Percentiles rank a stretch among this genome's conserved stretches.
Conservation (phyloP, 805 yeast species). For the Myxozyma sirexii region DNA sequence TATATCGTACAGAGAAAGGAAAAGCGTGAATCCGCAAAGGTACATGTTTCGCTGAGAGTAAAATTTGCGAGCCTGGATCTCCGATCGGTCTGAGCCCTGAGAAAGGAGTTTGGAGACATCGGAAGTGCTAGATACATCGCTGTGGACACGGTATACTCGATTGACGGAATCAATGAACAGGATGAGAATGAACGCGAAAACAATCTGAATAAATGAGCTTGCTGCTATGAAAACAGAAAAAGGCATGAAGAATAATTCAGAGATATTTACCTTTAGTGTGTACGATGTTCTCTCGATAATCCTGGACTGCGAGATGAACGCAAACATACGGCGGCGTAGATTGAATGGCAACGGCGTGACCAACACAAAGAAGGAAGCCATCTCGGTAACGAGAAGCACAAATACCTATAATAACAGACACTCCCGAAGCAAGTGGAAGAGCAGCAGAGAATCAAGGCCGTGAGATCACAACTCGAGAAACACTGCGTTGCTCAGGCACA, state of each 20-base stretch:
- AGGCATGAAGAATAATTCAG: not conserved
- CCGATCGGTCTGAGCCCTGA: slow-evolving; percentile 64
- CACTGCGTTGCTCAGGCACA: too few relatives aligned
- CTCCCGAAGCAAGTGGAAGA: not conserved
- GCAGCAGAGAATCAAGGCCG: not conserved
- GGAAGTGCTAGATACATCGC: slow-evolving; percentile 53
- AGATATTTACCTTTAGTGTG: slow-evolving; percentile 54
- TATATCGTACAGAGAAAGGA: slow-evolving; percentile 73
- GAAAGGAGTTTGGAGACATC: slow-evolving; percentile 41
- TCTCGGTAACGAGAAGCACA: slow-evolving; percentile 73
- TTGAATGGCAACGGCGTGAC: slow-evolving; percentile 84
- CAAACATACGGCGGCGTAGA: slow-evolving; percentile 67
- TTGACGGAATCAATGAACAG: slow-evolving; percentile 87
- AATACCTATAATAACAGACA: slow-evolving; percentile 52
- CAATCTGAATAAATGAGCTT: slow-evolving; percentile 47
- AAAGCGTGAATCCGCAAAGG: slow-evolving; percentile 91
- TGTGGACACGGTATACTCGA: slow-evolving; percentile 68
- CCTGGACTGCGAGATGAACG: slow-evolving; percentile 67
- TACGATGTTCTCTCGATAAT: slow-evolving; percentile 70
- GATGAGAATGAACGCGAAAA: slow-evolving; percentile 78
- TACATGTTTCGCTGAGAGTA: slow-evolving; percentile 97
- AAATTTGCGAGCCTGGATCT: slow-evolving; percentile 86
- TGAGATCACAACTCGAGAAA: not conserved
- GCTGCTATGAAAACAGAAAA: not conserved
- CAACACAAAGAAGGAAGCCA: slow-evolving; percentile 73